A percentile compares a stretch with the other conserved stretches of the same genome.
Conservation (phyloP, 2,329 filamentous ascomycete genomes). For the Alternaria hordeiaustralica region DNA sequence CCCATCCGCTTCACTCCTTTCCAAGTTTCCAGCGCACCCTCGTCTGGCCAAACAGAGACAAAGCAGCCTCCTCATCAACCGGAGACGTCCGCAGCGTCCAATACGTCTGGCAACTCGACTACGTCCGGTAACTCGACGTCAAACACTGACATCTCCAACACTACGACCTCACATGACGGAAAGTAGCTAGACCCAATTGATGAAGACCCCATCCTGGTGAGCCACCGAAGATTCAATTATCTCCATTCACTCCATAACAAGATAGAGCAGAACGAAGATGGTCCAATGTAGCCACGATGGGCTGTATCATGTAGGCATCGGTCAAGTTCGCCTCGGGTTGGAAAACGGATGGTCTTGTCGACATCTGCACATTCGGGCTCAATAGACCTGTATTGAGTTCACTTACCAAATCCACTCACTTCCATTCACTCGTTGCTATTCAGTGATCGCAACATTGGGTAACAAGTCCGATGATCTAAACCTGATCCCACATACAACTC, state of each 20-base stretch:
- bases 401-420: not conserved
- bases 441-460: not conserved
- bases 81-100: not conserved
- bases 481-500: not conserved
- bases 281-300: not conserved
- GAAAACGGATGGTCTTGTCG: not conserved
- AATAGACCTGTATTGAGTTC: not conserved
- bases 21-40: slow-evolving; percentile 32
- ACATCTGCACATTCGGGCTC: not conserved
- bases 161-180: not conserved
- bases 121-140: not conserved
- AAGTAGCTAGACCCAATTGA: not conserved
- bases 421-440: not conserved
- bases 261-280: not conserved
- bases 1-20: slow-evolving; percentile 41
- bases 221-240: not conserved
- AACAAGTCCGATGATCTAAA: not conserved
- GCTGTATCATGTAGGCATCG: not conserved
- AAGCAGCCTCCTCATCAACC: slow-evolving; percentile 30
- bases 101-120: not conserved
- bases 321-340: not conserved
- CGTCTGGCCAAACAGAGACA: slow-evolving; percentile 14
- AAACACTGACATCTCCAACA: slow-evolving; percentile 6
- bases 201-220: not conserved
- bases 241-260: not conserved